Evolutionary conservation across 257 asterid genomes (phyloP).

Genomic region (Nicotiana otophora): DNA sequence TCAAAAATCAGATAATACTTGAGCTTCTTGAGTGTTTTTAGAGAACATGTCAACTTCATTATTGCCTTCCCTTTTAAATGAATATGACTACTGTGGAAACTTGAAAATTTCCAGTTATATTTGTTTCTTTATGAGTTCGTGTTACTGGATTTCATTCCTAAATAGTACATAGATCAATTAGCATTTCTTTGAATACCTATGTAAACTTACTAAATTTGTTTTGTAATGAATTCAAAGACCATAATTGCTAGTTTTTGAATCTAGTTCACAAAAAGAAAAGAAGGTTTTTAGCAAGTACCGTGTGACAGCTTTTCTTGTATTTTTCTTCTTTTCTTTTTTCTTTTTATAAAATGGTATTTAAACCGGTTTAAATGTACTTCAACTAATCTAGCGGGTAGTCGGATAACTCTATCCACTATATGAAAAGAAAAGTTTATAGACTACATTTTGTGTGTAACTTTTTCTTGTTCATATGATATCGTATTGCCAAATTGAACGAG

Average conservation of each 20-base stretch:
- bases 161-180: background rate
- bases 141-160: background rate
- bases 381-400: background rate
- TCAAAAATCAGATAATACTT: background rate
- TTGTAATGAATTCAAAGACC: background rate
- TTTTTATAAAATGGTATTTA: too few relatives aligned
- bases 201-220: background rate
- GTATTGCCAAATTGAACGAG: background rate
- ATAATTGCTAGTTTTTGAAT: background rate
- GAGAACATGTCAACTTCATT: background rate
- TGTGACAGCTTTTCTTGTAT: background rate
- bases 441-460: too few relatives aligned
- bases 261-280: background rate
- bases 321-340: background rate
- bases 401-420: too few relatives aligned
- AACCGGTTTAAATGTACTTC: background rate
- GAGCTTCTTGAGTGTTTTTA: background rate
- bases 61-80: background rate
- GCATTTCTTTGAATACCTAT: background rate
- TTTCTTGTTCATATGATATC: background rate
- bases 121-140: background rate
- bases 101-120: background rate
- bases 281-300: background rate
- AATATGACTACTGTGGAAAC: background rate
- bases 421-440: too few relatives aligned